These are phyloP conservation scores for Schizonepeta tenuifolia DNA, from an alignment of 257 asterid species.

Conservation along the genomic window DNA sequence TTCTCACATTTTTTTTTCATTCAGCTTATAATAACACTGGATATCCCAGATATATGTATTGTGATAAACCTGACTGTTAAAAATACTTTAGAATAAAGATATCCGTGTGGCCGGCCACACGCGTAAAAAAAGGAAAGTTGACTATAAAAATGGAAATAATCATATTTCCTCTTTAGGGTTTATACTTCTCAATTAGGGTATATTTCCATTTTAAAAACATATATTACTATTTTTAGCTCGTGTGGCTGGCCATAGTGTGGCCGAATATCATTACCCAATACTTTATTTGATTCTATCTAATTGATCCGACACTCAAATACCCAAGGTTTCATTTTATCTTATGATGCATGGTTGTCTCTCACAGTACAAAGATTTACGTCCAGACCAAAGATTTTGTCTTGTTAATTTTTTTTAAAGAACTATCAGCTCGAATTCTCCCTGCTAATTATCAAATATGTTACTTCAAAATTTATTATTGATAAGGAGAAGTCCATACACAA, in stretches of 20 bases:
- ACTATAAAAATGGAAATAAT: no score
- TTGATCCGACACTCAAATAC: not conserved
- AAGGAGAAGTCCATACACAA: not conserved
- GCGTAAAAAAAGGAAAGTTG: no score
- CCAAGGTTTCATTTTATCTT: not conserved
- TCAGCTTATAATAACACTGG: not conserved
- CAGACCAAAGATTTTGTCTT: not conserved
- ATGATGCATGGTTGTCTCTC: constrained; percentile 7
- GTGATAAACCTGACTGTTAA: not conserved
- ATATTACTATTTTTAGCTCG: no score
- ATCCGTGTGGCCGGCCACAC: no score
- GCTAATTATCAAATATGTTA: constrained; percentile 6
- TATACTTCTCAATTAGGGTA: no score
- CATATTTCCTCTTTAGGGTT: no score
- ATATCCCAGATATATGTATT: not conserved
- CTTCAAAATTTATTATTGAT: not conserved
- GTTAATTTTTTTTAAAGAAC: not conserved
- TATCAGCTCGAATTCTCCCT: no score
- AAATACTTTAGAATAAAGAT: no score
- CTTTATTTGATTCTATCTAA: not conserved
- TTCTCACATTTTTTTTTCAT: not conserved
- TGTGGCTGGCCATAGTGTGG: no score
- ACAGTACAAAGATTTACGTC: constrained; percentile 6
- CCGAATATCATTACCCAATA: no score
- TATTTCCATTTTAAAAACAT: no score